A percentile compares a stretch with the other conserved stretches of the same genome.
These are phyloP conservation scores for Vigna reflexopilosa DNA, from an alignment of 306 rosid species.

Conservation along the genomic window DNA sequence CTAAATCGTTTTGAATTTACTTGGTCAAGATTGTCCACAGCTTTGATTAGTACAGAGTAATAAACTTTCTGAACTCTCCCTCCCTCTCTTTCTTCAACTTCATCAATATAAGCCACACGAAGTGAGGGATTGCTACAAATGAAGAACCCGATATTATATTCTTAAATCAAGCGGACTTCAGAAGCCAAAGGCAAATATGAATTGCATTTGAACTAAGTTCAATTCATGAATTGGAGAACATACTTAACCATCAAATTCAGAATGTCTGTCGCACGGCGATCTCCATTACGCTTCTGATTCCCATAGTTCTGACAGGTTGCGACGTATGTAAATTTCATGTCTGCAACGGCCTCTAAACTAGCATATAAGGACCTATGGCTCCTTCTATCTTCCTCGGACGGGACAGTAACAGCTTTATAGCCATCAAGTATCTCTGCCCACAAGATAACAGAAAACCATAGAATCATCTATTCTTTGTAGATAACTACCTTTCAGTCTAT, in stretches of 20 bases:
- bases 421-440: slow-evolving; percentile 89
- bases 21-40: slow-evolving; percentile 90
- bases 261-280: slow-evolving; percentile 96
- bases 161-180: slow-evolving; percentile 40
- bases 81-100: slow-evolving; percentile 91
- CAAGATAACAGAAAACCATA: slow-evolving; percentile 37
- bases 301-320: slow-evolving; percentile 99
- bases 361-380: slow-evolving; percentile 93
- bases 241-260: slow-evolving; percentile 98
- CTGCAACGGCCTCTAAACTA: slow-evolving; percentile 92
- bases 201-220: slow-evolving; percentile 37
- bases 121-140: slow-evolving; percentile 82
- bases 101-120: slow-evolving; percentile 98
- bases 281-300: slow-evolving; percentile 94
- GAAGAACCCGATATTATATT: slow-evolving; percentile 42
- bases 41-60: slow-evolving; percentile 93
- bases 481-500: slow-evolving; percentile 35
- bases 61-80: slow-evolving; percentile 88
- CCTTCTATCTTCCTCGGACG: slow-evolving; percentile 86
- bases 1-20: slow-evolving; percentile 54
- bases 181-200: slow-evolving; percentile 26
- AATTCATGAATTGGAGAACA: slow-evolving; percentile 55
- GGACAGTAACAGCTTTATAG: slow-evolving; percentile 86
- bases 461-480: slow-evolving; percentile 36
- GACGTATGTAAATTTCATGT: slow-evolving; percentile 91